Evolutionary conservation across 2,329 filamentous ascomycete species (phyloP).

Genomic region (Stemphylium lycopersici): DNA sequence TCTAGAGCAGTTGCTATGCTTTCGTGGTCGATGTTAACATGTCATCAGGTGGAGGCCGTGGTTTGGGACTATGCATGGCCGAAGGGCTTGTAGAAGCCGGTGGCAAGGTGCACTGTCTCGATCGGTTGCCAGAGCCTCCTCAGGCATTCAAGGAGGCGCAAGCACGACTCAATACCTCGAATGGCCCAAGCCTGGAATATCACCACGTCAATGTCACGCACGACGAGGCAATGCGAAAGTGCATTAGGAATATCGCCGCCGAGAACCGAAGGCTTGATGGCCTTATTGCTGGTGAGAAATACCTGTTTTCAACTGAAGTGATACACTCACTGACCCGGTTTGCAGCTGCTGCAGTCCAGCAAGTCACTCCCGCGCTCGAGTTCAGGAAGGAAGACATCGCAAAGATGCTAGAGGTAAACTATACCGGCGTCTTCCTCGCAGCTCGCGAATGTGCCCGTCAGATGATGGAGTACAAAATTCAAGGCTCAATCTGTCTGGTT

Average conservation of each 20-base stretch:
- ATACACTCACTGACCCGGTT: background rate
- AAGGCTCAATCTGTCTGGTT: slow-evolving; percentile 66
- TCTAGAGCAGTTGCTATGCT: background rate
- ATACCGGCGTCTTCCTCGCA: slow-evolving; percentile 66
- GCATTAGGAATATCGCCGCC: slow-evolving; percentile 71
- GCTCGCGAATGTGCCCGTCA: slow-evolving; percentile 65
- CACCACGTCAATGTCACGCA: slow-evolving; percentile 80
- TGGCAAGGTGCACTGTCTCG: slow-evolving; percentile 71
- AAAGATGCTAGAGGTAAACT: slow-evolving; percentile 64
- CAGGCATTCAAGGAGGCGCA: slow-evolving; percentile 68
- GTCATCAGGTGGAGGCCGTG: slow-evolving; percentile 68
- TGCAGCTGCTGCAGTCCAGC: slow-evolving; percentile 72
- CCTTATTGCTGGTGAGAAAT: slow-evolving; percentile 62
- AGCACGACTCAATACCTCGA: slow-evolving; percentile 63
- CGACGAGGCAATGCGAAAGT: slow-evolving; percentile 66
- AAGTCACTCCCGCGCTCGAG: slow-evolving; percentile 79
- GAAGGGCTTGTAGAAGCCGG: slow-evolving; percentile 77
- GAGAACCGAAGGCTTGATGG: slow-evolving; percentile 76
- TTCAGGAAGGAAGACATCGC: slow-evolving; percentile 67
- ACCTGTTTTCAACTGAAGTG: background rate
- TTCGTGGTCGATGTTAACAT: slow-evolving; percentile 40
- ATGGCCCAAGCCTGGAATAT: slow-evolving; percentile 71
- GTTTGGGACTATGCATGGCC: slow-evolving; percentile 72
- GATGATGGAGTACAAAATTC: slow-evolving; percentile 63
- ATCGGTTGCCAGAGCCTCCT: slow-evolving; percentile 62